Evolutionary conservation across 23 red algal species (phyloP).

Genomic region (Gracilaria gracilis): DNA sequence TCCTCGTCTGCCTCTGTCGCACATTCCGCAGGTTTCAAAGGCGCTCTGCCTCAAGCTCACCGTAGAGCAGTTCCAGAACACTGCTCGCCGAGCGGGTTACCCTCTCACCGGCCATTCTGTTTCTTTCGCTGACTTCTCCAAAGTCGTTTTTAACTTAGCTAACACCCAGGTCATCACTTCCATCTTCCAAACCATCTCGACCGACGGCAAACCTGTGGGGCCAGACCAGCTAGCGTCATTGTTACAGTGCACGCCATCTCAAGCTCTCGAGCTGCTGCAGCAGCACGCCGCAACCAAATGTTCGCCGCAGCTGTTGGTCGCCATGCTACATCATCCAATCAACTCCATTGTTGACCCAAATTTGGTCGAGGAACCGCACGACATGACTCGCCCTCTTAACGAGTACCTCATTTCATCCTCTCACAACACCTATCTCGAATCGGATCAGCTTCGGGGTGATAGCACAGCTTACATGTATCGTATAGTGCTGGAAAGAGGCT

Average conservation of each 20-base stretch:
- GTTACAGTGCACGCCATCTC: neutral
- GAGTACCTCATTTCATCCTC: slow-evolving; percentile 69
- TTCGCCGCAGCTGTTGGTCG: neutral
- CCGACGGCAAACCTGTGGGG: neutral
- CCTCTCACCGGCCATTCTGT: neutral
- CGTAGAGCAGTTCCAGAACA: slow-evolving; percentile 24
- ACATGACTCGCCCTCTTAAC: slow-evolving; percentile 70
- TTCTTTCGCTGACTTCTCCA: slow-evolving; percentile 9
- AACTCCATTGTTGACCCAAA: slow-evolving; percentile 58
- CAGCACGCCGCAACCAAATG: slow-evolving; percentile 4
- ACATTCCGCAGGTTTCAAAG: neutral
- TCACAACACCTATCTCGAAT: slow-evolving; percentile 82
- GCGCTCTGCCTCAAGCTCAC: slow-evolving; percentile 14
- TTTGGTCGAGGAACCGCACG: slow-evolving; percentile 13
- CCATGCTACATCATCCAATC: slow-evolving; percentile 26
- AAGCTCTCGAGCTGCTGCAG: slow-evolving; percentile 7
- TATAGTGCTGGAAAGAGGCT: slow-evolving; percentile 56
- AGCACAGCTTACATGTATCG: slow-evolving; percentile 63
- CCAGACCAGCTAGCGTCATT: neutral
- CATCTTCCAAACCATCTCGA: slow-evolving; percentile 24
- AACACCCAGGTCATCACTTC: neutral
- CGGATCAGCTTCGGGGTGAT: slow-evolving; percentile 73
- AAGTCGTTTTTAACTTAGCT: slow-evolving; percentile 27
- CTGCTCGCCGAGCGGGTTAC: neutral
- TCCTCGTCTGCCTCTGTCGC: neutral